Base-by-base conservation (phyloP, 129 eudicot genomes). In the Cynara cardunculus region DNA sequence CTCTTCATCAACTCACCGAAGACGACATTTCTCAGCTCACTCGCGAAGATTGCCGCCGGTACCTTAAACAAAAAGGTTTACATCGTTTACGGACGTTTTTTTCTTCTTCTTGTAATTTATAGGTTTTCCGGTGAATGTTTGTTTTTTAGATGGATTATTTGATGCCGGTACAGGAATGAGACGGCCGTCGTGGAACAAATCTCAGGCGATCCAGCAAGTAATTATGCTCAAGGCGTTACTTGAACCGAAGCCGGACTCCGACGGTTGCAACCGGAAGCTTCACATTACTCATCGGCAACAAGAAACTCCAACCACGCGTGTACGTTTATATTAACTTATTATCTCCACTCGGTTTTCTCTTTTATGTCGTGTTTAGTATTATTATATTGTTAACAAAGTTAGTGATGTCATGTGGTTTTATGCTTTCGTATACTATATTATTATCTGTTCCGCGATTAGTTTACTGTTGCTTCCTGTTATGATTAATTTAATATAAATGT, bases 131-230 rank as follows among this genome's bases (percentile, higher is more conserved):
- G 68, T 46, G 27, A 22, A 4, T 56, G 25, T 75, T 21, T 11
- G 9, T 21, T 59, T 70, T 44, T 12, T 18, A 70, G 78, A 9
- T 76, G 72, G 21, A 32, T 41, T 73, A 4, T 72, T 69, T 72
- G 31, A 27, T 65, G 34, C 72, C 59, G 71, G 19, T 61, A 35
- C 85, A 96, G 99, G 99, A 32, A 96, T 96, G 99, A 84, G 99
- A 71, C 80, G 93, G 64, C 99, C 99, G 73, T 96, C 99, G 78
- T 93, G 99, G 99, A 96, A 96, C 82, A 96, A 96, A 87, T 93
- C 99, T 10, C 99, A 96, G 88, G 99, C 99, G 92, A 89, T 91
- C 85, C 98, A 96, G 88, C 99, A 96, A 78, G 99, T 93, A 0
- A 93, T 96, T 76, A 89, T 92, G 78, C 93, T 96, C 67, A 96